Base-by-base conservation (phyloP, 768 basidiomycete species). In the Auricularia sp. region DNA sequence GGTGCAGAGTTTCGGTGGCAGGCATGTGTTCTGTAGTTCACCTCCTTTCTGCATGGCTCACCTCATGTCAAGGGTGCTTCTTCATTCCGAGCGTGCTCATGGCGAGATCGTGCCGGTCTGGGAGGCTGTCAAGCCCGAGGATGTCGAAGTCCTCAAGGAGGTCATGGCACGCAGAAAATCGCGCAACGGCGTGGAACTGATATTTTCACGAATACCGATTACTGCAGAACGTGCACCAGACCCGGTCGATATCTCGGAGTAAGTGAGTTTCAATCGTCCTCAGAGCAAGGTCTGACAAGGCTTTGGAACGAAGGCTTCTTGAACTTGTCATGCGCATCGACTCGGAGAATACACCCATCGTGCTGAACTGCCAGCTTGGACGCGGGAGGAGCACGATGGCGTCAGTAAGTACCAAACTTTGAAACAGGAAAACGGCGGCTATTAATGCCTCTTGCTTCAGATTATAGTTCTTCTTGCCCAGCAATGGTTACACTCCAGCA, bases 301-400 rank as follows among this genome's bases (percentile, higher is more conserved):
- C 29, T 29, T 29, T 29, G 29, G 29, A 29, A 29, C 29, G 66
- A 87, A 91, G 66, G 34, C 79, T 96, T 33, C 87, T 94, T 65
- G 86, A 90, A 21, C 81, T 94, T 1, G 87, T 90, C 35, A 78
- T 93, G 44, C 80, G 87, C 10, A 84, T 85, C 4, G 79, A 85
- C 62, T 82, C 87, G 6, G 79, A 82, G 23, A 81, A 83, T 44
- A 88, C 89, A 0, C 90, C 90, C 0, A 89, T 98, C 64, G 87
- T 99, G 18, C 83, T 99, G 42, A 99, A 98, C 71, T 97, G 95
- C 70, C 97, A 99, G 71, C 83, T 99, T 14, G 96, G 93, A 3
- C 81, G 93, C 36, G 95, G 96, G 10, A 81, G 97, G 69, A 95
- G 93, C 66, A 96, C 95, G 0, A 76, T 93, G 61, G 87, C 93